Conservation (phyloP, 2,329 filamentous ascomycete genomes). For the Exserohilum rostratum region DNA sequence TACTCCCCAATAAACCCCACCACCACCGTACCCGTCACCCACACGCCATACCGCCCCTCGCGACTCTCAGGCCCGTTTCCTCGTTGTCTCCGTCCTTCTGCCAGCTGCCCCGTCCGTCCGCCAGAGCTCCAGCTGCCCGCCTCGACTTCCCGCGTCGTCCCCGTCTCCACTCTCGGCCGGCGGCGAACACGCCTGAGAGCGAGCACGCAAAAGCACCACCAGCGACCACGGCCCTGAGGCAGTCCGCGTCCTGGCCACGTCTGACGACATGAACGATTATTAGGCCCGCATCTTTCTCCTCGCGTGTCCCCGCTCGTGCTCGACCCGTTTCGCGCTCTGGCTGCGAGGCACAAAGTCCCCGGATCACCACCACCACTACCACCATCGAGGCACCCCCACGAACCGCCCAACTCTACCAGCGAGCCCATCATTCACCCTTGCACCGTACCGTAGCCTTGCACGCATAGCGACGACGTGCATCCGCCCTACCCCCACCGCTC, state of each 20-base stretch:
- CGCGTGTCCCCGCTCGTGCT: slow-evolving; percentile 12
- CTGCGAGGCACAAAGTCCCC: slow-evolving; percentile 12
- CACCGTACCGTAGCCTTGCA: not conserved
- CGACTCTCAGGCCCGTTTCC: not conserved
- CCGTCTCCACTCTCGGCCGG: slow-evolving; percentile 2
- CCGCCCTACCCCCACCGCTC: not conserved
- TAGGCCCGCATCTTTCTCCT: slow-evolving; percentile 3
- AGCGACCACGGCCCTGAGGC: slow-evolving; percentile 4
- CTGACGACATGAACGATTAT: slow-evolving; percentile 19
- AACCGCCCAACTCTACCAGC: not conserved
- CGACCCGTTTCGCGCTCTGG: slow-evolving; percentile 16
- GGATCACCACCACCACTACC: slow-evolving; percentile 9
- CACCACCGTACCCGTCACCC: slow-evolving; percentile 5
- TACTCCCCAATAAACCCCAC: slow-evolving; percentile 11
- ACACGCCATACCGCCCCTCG: slow-evolving; percentile 1
- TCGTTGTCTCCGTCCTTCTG: not conserved
- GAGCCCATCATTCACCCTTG: slow-evolving; percentile 1
- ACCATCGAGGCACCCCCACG: too few species aligned
- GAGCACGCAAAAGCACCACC: not conserved
- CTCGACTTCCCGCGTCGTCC: not conserved
- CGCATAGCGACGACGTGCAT: not conserved
- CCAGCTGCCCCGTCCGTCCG: not conserved
- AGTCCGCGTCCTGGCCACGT: slow-evolving; percentile 10
- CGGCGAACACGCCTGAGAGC: slow-evolving; percentile 12
- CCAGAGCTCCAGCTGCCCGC: slow-evolving; percentile 1